These are phyloP conservation scores for Sporothrix humicola DNA, from an alignment of 2,329 filamentous ascomycete species.

Conservation along the genomic window DNA sequence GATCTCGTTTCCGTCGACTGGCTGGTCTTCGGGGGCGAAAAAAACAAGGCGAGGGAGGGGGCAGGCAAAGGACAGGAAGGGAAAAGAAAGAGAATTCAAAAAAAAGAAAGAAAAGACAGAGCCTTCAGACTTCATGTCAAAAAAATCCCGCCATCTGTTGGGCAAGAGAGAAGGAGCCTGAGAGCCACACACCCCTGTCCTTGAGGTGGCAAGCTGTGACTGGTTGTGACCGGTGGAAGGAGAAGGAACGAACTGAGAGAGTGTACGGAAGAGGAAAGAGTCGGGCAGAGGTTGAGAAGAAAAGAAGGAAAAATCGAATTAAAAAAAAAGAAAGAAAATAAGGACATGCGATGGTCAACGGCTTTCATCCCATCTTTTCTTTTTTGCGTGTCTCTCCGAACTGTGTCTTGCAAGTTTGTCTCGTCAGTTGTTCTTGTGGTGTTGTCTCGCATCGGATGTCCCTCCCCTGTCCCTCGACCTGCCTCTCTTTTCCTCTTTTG, in stretches of 20 bases:
- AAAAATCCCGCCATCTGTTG: background rate
- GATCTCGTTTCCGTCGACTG: slow-evolving; percentile 12
- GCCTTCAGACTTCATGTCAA: background rate
- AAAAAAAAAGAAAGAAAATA: background rate
- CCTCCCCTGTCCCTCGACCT: background rate
- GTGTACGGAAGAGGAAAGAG: background rate
- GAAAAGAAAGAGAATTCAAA: background rate
- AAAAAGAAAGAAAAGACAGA: background rate
- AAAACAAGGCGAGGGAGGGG: background rate
- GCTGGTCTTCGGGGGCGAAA: background rate
- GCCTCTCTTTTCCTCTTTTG: slow-evolving; percentile 28
- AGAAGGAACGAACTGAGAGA: background rate
- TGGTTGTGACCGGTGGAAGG: background rate
- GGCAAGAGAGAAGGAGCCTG: slow-evolving; percentile 1
- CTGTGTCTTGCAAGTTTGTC: background rate
- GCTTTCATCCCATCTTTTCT: slow-evolving; percentile 4
- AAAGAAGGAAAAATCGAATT: background rate
- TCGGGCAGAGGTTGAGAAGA: background rate
- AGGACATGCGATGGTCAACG: background rate
- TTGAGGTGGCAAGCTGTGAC: slow-evolving; percentile 26
- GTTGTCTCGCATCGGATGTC: slow-evolving; percentile 7
- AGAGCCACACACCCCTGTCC: slow-evolving; percentile 23
- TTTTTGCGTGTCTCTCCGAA: background rate
- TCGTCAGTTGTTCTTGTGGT: background rate
- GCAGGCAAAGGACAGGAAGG: background rate